These are phyloP conservation scores for Alternaria brassicicola DNA, from an alignment of 2,329 filamentous ascomycete species.

Conservation along the genomic window DNA sequence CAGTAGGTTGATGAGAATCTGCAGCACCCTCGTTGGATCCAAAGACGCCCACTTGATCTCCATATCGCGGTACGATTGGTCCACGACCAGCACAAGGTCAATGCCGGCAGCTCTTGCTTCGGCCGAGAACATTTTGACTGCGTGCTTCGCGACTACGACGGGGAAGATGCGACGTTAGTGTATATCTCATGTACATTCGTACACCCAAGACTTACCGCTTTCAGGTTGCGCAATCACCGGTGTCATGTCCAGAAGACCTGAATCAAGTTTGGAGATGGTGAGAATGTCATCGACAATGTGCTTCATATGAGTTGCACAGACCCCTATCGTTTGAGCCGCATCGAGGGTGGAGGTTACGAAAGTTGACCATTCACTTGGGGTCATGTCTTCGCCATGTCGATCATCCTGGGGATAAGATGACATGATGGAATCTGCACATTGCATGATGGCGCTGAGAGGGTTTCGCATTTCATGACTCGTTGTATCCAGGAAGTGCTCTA, in stretches of 20 bases:
- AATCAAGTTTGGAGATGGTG: slow-evolving; percentile 54
- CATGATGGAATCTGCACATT: slow-evolving; percentile 50
- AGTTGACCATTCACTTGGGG: slow-evolving; percentile 16
- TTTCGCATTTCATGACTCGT: slow-evolving; percentile 53
- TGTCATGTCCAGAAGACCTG: slow-evolving; percentile 50
- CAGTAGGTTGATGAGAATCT: slow-evolving; percentile 47
- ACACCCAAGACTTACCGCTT: slow-evolving; percentile 5
- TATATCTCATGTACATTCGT: not conserved
- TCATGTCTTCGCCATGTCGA: not conserved
- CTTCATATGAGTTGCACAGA: slow-evolving; percentile 54
- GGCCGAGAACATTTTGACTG: slow-evolving; percentile 48
- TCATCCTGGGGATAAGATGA: slow-evolving; percentile 29
- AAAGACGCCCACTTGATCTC: slow-evolving; percentile 49
- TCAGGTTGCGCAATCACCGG: slow-evolving; percentile 48
- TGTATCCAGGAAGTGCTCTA: slow-evolving; percentile 47
- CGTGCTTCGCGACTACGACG: slow-evolving; percentile 32
- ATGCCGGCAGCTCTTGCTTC: slow-evolving; percentile 43
- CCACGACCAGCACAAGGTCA: slow-evolving; percentile 35
- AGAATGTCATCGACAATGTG: slow-evolving; percentile 56
- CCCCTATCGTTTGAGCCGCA: slow-evolving; percentile 51
- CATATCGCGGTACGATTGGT: slow-evolving; percentile 47
- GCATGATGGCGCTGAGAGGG: slow-evolving; percentile 52
- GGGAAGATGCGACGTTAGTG: not conserved
- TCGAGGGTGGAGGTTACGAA: slow-evolving; percentile 38
- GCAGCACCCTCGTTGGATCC: slow-evolving; percentile 51